phyloP scores from a whole-genome alignment of 495 filamentous ascomycete species.

The Neurospora africana region DNA sequence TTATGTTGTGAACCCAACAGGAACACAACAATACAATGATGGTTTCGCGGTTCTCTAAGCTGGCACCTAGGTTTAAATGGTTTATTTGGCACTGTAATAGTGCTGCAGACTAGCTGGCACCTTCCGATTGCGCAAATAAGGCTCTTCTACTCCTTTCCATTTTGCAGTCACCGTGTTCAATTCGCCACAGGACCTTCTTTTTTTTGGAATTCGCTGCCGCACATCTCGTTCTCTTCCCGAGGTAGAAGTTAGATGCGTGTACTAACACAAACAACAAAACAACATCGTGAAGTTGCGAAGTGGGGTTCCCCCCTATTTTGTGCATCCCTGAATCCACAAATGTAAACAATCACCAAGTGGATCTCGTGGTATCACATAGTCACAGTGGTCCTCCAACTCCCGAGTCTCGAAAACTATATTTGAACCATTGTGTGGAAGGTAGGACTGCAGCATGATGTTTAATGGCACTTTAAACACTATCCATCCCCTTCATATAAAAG shows the following conservation, averaged over 20 bases:
- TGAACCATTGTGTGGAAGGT: not conserved
- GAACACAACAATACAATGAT: too few relatives aligned
- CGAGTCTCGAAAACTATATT: not conserved
- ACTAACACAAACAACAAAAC: not conserved
- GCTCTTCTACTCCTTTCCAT: too few relatives aligned
- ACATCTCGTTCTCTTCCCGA: not conserved
- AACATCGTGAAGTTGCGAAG: not conserved
- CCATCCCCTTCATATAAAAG: not conserved
- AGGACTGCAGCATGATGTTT: not conserved
- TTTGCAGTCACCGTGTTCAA: not conserved
- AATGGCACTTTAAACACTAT: not conserved
- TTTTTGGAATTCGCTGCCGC: not conserved
- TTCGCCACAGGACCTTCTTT: not conserved
- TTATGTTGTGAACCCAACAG: too few relatives aligned
- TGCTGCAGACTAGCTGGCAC: too few relatives aligned
- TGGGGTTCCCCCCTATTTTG: not conserved
- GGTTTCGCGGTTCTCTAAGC: too few relatives aligned
- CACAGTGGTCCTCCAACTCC: not conserved
- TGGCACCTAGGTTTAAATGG: too few relatives aligned
- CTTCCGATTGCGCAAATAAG: too few relatives aligned
- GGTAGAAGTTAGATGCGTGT: too few relatives aligned
- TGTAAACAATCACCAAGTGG: not conserved
- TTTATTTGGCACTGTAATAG: too few relatives aligned
- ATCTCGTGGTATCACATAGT: not conserved
- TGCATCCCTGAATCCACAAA: not conserved